phyloP scores from a whole-genome alignment of 768 basidiomycete genomes.

The Phlebiopsis flavidoalba region DNA sequence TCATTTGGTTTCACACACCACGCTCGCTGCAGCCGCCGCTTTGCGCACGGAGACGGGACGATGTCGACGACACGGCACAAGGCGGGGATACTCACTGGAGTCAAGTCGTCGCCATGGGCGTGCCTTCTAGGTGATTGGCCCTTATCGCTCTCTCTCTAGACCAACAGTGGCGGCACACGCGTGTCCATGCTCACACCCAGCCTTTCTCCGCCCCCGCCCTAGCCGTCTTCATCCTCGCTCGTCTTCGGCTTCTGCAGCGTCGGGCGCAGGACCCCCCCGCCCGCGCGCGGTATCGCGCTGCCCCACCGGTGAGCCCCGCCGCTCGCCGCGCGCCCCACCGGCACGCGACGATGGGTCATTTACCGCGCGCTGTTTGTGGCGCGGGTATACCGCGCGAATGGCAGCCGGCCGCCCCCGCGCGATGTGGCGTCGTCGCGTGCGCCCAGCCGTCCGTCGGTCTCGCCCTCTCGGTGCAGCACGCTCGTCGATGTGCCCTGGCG shows the following conservation, averaged over 20 bases:
- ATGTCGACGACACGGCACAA: neutral
- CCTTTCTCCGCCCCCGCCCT: neutral
- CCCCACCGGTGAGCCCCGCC: neutral
- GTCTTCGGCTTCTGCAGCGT: constrained; percentile 1
- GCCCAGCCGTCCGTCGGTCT: neutral
- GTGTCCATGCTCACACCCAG: neutral
- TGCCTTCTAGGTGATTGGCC: neutral
- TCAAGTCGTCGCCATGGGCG: neutral
- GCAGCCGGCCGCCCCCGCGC: too few relatives aligned
- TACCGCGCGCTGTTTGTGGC: neutral
- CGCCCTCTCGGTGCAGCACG: neutral
- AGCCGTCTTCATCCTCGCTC: constrained; percentile 6
- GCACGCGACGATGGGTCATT: neutral
- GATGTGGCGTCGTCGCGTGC: neutral
- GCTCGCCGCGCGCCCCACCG: neutral
- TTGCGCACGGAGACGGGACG: neutral
- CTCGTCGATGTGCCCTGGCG: neutral
- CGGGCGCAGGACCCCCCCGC: neutral
- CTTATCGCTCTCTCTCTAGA: neutral
- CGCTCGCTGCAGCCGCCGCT: neutral
- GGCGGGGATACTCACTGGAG: neutral
- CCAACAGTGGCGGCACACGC: neutral
- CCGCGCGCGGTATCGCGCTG: neutral
- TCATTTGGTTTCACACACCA: neutral
- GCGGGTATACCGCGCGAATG: neutral